Conservation (phyloP, 106 monocot species). For the Dactylorhiza incarnata region DNA sequence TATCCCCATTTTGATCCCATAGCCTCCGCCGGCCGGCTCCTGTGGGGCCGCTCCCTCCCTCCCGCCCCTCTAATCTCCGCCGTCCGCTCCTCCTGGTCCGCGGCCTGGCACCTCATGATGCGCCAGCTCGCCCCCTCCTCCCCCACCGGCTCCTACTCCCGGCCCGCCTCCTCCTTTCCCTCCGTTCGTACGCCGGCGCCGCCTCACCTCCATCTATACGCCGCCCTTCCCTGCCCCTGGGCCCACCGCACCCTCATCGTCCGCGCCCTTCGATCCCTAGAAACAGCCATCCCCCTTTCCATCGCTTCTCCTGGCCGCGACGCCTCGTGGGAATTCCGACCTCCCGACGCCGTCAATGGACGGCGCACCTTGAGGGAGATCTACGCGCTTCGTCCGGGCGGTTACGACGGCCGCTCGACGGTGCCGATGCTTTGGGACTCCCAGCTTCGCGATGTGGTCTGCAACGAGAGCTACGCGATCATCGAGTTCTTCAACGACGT, state of each 20-base stretch:
- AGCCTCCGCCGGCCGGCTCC: conserved; percentile 53
- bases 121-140: conserved; percentile 87
- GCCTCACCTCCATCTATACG: conserved; percentile 60
- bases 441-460: conserved; percentile 51
- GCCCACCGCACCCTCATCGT: conserved; percentile 82
- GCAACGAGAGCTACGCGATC: conserved; percentile 90
- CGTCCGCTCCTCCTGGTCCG: conserved; percentile 73
- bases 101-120: conserved; percentile 95
- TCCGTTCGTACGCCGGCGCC: conserved; percentile 10
- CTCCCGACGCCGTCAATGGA: conserved; percentile 31
- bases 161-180: conserved; percentile 61
- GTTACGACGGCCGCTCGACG: conserved; percentile 75
- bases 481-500: conserved; percentile 52
- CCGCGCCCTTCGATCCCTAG: conserved; percentile 57
- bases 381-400: conserved; percentile 43
- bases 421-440: conserved; percentile 96
- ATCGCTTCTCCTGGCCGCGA: conserved; percentile 54
- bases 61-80: conserved; percentile 56
- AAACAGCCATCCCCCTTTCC: conserved; percentile 33
- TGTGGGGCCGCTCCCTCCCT: conserved; percentile 88
- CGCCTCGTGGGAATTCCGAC: conserved; percentile 59
- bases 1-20: conserved; percentile 38
- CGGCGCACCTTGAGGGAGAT: conserved; percentile 60
- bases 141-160: conserved; percentile 65
- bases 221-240: conserved; percentile 86